Evolutionary conservation across 1,284 basidiomycete species (phyloP), one percentile per base, ranked within the genome.

Genomic region (Rhodotorula glutinis): DNA sequence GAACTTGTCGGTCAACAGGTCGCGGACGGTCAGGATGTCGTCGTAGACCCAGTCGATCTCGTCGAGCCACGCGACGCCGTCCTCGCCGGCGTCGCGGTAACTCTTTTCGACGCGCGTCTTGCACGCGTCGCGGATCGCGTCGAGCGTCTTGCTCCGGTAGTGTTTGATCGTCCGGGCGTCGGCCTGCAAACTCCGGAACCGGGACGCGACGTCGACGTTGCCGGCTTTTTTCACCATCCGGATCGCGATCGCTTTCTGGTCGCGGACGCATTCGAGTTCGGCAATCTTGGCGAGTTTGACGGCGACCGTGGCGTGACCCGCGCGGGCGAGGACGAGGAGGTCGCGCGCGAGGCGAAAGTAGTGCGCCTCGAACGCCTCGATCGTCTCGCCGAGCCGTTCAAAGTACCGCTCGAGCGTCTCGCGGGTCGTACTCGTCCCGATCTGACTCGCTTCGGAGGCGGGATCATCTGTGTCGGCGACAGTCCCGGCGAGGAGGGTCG

Each of bases 81-180:
- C 63, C 40, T 69, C 68, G 44, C 65, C 65, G 8, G 62, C 62
- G 43, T 57, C 49, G 41, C 54, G 49, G 40, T 57, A 68, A 49
- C 66, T 68, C 40, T 44, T 40, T 53, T 67, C 66, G 41, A 72
- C 60, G 38, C 66, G 63, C 30, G 54, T 66, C 58, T 56, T 64
- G 62, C 67, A 76, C 47, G 63, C 65, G 23, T 88, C 85, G 3
- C 85, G 83, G 77, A 98, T 89, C 38, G 85, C 84, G 75, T 91
- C 90, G 69, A 88, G 85, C 69, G 97, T 85, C 78, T 94, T 97
- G 69, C 90, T 88, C 17, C 93, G 87, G 79, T 98, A 98, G 78
- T 97, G 91, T 80, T 98, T 98, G 80, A 98, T 89, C 51, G 92
- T 84, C 60, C 95, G 88, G 11, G 93, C 91, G 52, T 95, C 90